These are phyloP conservation scores for Solanum hybrid DNA, from an alignment of 305 asterid species.

Conservation along the genomic window DNA sequence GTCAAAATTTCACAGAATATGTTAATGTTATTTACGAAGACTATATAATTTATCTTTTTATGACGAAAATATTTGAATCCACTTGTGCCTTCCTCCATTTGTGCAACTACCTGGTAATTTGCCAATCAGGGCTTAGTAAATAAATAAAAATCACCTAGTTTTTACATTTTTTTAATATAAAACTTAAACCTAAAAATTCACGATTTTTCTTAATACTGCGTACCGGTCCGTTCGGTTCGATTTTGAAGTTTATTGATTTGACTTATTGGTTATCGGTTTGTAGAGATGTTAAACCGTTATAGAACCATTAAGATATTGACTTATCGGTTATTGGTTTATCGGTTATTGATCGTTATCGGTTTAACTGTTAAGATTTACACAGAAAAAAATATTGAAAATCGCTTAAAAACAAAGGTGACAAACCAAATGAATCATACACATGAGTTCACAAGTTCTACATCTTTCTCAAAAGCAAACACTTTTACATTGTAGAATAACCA, in stretches of 20 bases:
- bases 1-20: background rate
- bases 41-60: background rate
- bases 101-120: background rate
- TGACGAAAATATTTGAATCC: background rate
- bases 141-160: background rate
- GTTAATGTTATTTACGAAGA: background rate
- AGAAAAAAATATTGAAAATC: too few species aligned
- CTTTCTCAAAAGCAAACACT: background rate
- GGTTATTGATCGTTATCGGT: background rate
- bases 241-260: background rate
- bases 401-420: background rate
- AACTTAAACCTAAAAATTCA: background rate
- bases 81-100: background rate
- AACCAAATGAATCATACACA: background rate
- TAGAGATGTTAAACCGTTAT: background rate
- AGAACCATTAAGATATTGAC: background rate
- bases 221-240: background rate
- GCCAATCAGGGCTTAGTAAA: background rate
- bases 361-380: background rate
- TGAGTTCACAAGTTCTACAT: background rate
- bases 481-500: background rate
- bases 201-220: background rate
- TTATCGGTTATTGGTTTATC: background rate
- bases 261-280: too few species aligned
- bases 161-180: background rate